Percentiles rank a stretch among this genome's conserved stretches.
Evolutionary conservation across 768 basidiomycete species (phyloP).

Genomic region (Leccinum barrowsii): DNA sequence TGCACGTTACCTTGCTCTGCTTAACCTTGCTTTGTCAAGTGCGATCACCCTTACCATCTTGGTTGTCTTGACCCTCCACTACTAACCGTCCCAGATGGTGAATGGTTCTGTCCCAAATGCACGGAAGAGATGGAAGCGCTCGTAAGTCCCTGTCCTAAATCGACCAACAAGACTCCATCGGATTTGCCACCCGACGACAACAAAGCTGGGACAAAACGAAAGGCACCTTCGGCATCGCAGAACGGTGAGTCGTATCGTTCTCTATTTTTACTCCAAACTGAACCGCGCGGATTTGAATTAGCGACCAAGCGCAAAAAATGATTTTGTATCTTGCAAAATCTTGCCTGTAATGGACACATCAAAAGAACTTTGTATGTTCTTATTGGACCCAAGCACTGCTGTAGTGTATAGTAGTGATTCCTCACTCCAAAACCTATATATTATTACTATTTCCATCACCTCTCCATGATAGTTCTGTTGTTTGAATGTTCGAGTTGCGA

Average conservation of each 20-base stretch:
- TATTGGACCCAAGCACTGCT: slow-evolving; percentile 3
- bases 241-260: slow-evolving; percentile 32
- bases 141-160: slow-evolving; percentile 12
- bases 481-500: background rate
- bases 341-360: background rate
- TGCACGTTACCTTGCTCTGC: background rate
- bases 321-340: background rate
- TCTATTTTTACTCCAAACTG: background rate
- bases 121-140: slow-evolving; percentile 52
- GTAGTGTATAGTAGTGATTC: slow-evolving; percentile 17
- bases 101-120: slow-evolving; percentile 90
- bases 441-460: slow-evolving; percentile 25
- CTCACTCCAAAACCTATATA: slow-evolving; percentile 11
- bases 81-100: slow-evolving; percentile 73
- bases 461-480: background rate
- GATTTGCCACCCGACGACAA: slow-evolving; percentile 11
- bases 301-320: slow-evolving; percentile 40
- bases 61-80: slow-evolving; percentile 80
- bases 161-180: slow-evolving; percentile 17
- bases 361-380: slow-evolving; percentile 1
- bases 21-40: slow-evolving; percentile 43
- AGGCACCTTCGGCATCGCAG: slow-evolving; percentile 38
- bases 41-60: slow-evolving; percentile 86
- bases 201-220: slow-evolving; percentile 41
- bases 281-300: slow-evolving; percentile 8